phyloP scores from a whole-genome alignment of 345 rosid species.

The Rhodamnia rubescens region DNA sequence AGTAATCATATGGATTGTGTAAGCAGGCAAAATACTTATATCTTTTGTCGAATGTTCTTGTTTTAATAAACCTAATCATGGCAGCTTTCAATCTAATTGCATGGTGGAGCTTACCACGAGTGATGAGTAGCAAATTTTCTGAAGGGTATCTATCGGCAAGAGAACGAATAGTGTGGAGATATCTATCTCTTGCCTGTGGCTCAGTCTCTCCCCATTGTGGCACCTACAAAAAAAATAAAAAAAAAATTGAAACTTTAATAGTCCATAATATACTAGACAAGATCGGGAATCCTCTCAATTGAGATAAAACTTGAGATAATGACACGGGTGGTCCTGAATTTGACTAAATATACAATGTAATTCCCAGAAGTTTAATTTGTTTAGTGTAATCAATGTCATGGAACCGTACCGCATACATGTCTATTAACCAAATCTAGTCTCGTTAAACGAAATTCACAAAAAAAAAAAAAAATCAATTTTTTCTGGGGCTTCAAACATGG shows the following conservation, averaged over 20 bases:
- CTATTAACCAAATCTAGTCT: too few species aligned
- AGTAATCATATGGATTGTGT: background rate
- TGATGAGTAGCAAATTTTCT: slow-evolving; percentile 70
- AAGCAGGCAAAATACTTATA: background rate
- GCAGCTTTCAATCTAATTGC: background rate
- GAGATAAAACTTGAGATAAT: background rate
- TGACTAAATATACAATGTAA: too few species aligned
- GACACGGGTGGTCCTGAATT: too few species aligned
- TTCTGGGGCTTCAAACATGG: background rate
- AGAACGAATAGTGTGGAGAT: slow-evolving; percentile 35
- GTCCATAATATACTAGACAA: background rate
- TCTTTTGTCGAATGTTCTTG: background rate
- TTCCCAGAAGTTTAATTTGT: too few species aligned
- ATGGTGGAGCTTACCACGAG: slow-evolving; percentile 40
- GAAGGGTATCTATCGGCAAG: slow-evolving; percentile 69
- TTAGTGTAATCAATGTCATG: too few species aligned
- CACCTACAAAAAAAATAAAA: slow-evolving; percentile 27
- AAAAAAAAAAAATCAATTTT: background rate
- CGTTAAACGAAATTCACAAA: too few species aligned
- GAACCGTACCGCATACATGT: too few species aligned
- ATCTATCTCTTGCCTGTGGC: slow-evolving; percentile 36
- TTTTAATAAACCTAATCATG: background rate
- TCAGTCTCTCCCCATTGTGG: slow-evolving; percentile 68
- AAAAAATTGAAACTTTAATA: background rate
- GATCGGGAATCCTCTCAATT: background rate